Evolutionary conservation across 2,329 filamentous ascomycete species (phyloP).

Genomic region (Cryphonectria japonica): DNA sequence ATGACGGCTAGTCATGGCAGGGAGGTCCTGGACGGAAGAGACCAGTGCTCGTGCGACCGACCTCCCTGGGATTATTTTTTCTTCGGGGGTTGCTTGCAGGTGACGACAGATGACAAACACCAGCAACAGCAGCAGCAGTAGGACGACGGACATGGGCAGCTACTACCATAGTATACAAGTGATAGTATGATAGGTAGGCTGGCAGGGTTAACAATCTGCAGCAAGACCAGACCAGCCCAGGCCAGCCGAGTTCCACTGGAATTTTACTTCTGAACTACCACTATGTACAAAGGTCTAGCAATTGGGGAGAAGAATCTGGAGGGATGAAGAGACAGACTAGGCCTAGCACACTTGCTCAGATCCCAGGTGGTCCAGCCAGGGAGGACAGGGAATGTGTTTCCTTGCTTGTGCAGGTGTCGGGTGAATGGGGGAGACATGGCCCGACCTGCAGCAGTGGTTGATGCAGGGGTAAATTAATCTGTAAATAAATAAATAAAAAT

Average conservation of each 20-base stretch:
- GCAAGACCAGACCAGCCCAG: not conserved
- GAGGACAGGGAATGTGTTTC: not conserved
- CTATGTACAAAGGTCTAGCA: too few relatives aligned
- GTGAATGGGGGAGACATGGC: not conserved
- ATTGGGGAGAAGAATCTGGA: not conserved
- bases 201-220: not conserved
- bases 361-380: not conserved
- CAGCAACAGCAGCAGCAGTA: not conserved
- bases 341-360: not conserved
- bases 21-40: not conserved
- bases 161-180: not conserved
- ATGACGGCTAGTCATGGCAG: slow-evolving; percentile 3
- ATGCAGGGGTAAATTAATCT: slow-evolving; percentile 8
- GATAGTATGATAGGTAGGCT: not conserved
- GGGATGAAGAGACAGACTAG: not conserved
- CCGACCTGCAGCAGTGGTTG: slow-evolving; percentile 3
- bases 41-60: not conserved
- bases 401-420: not conserved
- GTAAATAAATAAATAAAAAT: not conserved
- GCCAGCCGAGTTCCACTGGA: not conserved
- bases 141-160: not conserved
- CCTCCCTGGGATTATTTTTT: not conserved
- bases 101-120: slow-evolving; percentile 5
- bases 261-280: not conserved
- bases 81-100: not conserved